Conservation (phyloP, 2,329 filamentous ascomycete genomes). For the Penicillium nordicum region DNA sequence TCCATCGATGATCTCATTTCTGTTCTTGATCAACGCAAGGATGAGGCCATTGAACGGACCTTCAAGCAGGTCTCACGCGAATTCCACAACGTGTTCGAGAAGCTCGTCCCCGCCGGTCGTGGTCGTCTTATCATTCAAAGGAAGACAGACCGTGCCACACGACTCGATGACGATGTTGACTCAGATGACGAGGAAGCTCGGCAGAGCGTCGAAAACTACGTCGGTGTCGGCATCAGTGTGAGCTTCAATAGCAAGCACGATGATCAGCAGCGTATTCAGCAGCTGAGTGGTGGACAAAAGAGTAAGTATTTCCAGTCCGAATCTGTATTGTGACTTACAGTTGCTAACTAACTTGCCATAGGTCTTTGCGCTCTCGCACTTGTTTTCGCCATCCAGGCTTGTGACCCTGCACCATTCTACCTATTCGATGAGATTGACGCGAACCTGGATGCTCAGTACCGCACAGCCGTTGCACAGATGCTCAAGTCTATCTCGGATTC, state of each 20-base stretch:
- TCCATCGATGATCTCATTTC: slow-evolving; percentile 91
- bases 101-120: slow-evolving; percentile 88
- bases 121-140: slow-evolving; percentile 91
- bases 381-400: slow-evolving; percentile 98
- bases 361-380: slow-evolving; percentile 94
- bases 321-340: neutral
- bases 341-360: slow-evolving; percentile 35
- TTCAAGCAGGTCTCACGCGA: slow-evolving; percentile 97
- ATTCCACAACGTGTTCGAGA: slow-evolving; percentile 89
- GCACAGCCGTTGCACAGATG: slow-evolving; percentile 89
- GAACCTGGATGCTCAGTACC: slow-evolving; percentile 96
- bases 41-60: slow-evolving; percentile 95
- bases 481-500: slow-evolving; percentile 68
- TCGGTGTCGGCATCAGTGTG: slow-evolving; percentile 91
- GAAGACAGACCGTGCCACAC: slow-evolving; percentile 68
- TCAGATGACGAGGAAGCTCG: slow-evolving; percentile 63
- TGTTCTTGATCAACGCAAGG: slow-evolving; percentile 90
- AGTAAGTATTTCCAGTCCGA: slow-evolving; percentile 56
- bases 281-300: slow-evolving; percentile 95
- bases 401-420: slow-evolving; percentile 96
- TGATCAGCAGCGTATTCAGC: slow-evolving; percentile 96
- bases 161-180: slow-evolving; percentile 63
- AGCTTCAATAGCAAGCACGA: slow-evolving; percentile 99
- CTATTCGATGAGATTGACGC: slow-evolving; percentile 99
- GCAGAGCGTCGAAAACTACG: slow-evolving; percentile 82